Base-by-base conservation (phyloP, 306 rosid species). In the Hylodesmum podocarpum region DNA sequence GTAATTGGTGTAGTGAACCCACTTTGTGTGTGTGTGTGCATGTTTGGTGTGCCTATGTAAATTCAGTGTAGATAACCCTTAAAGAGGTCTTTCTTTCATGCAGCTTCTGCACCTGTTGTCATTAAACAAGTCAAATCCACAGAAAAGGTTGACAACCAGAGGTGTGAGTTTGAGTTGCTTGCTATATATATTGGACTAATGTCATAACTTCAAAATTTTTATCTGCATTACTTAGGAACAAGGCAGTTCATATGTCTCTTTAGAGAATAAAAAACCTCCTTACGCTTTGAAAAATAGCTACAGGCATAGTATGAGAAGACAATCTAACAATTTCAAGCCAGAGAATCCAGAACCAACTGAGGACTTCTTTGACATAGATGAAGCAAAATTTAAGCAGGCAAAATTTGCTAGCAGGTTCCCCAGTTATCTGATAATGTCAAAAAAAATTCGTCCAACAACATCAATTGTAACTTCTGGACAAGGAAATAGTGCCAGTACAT, bases 261-360 rank as follows among this genome's bases (percentile, higher is more conserved):
- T 44, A 81, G 67, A 66, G 22, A 70, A 55, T 22, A 12, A 64
- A 72, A 66, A 51, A 12, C 31, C 16, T 40, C 33, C 49, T 76
- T 62, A 77, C 36, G 36, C 33, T 51, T 75, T 25, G 25, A 16
- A 66, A 66, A 69, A 49, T 70, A 77, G 36, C 70, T 11, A n/a
- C n/a, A 93, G 96, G 86, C 69, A 15, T 19, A 80, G 88, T 77
- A 68, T 71, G 81, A 89, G 86, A 84, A 88, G 96, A 89, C 89
- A 88, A 55, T 89, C 88, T 76, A 75, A 84, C 22, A 78, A 87
- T 79, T 77, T 80, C 72, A 86, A 46, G 75, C 68, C 80, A n/a
- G 86, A 71, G 70, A 81, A 78, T 63, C 82, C 80, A 41, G 90
- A 86, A 50, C 79, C 81, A 31, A 27, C 70, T 41, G 75, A 87